These are phyloP conservation scores for Fusarium sulawesiense DNA, from an alignment of 2,329 filamentous ascomycete genomes.

Conservation along the genomic window DNA sequence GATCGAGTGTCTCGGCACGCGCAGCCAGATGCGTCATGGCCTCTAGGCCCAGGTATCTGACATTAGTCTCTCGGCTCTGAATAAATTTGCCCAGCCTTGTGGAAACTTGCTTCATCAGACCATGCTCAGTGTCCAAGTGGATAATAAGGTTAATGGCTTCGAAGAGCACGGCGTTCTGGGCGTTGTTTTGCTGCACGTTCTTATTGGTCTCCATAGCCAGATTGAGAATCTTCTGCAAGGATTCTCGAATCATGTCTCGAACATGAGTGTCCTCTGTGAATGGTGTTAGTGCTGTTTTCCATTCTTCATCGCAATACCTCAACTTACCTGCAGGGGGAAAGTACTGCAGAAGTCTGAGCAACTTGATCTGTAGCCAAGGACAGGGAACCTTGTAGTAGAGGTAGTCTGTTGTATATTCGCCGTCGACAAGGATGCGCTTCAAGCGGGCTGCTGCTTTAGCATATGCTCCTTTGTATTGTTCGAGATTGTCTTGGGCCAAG, in stretches of 20 bases:
- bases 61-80: slow-evolving; percentile 95
- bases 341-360: slow-evolving; percentile 91
- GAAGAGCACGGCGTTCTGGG: slow-evolving; percentile 96
- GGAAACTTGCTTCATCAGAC: slow-evolving; percentile 96
- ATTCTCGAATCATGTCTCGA: slow-evolving; percentile 90
- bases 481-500: slow-evolving; percentile 91
- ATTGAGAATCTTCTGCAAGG: slow-evolving; percentile 90
- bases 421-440: slow-evolving; percentile 90
- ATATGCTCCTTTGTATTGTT: slow-evolving; percentile 93
- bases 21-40: slow-evolving; percentile 98
- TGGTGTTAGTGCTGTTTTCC: slow-evolving; percentile 9
- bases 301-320: neutral
- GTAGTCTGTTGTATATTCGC: slow-evolving; percentile 90
- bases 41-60: slow-evolving; percentile 93
- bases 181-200: slow-evolving; percentile 99
- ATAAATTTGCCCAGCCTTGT: slow-evolving; percentile 93
- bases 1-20: slow-evolving; percentile 90
- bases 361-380: slow-evolving; percentile 97
- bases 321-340: slow-evolving; percentile 88
- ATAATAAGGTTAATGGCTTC: slow-evolving; percentile 99
- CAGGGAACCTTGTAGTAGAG: slow-evolving; percentile 99
- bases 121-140: slow-evolving; percentile 93
- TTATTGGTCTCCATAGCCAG: slow-evolving; percentile 93
- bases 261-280: slow-evolving; percentile 86
- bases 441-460: slow-evolving; percentile 90